Percentiles rank a stretch among this genome's conserved stretches.
phyloP scores from a whole-genome alignment of 257 asterid genomes.

The Solanum chiquidenum region DNA sequence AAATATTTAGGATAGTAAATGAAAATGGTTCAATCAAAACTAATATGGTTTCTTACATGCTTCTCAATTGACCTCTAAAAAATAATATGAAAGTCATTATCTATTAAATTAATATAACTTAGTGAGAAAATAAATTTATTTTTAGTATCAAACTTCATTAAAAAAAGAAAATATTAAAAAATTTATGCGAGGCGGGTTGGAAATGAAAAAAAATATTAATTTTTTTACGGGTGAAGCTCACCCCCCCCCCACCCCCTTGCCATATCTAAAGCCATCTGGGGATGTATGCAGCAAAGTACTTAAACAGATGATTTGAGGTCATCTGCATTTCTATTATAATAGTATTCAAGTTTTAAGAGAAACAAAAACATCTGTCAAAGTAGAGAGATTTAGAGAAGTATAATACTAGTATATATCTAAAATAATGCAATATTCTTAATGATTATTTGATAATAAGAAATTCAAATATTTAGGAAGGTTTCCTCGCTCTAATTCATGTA shows the following conservation, averaged over 20 bases:
- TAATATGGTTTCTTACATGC: neutral
- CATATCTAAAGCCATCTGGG: neutral
- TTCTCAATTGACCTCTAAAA: neutral
- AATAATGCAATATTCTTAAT: neutral
- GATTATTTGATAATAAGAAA: neutral
- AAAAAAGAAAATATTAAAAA: too few species aligned
- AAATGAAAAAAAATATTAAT: neutral
- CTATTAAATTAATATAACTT: too few species aligned
- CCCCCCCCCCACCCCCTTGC: neutral
- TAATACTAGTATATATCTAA: neutral
- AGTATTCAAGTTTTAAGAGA: neutral
- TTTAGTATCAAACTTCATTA: neutral
- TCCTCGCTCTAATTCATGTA: neutral
- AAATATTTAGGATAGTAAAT: neutral
- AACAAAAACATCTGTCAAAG: neutral
- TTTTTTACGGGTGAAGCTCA: neutral
- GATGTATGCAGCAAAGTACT: neutral
- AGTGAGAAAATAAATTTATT: too few species aligned
- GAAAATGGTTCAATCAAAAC: neutral
- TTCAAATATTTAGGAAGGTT: neutral
- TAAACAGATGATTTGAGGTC: neutral
- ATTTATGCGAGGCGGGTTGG: accelerated
- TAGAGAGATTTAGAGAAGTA: neutral
- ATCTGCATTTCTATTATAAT: neutral
- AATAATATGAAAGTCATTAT: neutral